These are phyloP conservation scores for Hypoxylon sp. DNA, from an alignment of 2,329 filamentous ascomycete species.

Conservation along the genomic window DNA sequence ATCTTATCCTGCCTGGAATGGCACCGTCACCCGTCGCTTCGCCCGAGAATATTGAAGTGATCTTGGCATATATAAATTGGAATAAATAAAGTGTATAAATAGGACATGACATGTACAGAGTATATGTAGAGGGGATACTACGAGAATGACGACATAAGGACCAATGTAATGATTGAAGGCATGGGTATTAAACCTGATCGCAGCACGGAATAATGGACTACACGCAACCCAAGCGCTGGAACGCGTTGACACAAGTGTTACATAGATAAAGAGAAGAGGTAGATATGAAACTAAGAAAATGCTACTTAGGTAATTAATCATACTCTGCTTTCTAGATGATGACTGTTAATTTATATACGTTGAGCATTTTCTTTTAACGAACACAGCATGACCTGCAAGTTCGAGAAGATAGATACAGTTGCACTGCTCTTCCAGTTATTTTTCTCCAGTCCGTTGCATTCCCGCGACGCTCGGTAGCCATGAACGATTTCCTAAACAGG, in stretches of 20 bases:
- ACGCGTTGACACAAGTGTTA: conserved; percentile 37
- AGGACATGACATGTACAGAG: conserved; percentile 9
- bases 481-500: conserved; percentile 34
- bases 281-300: conserved; percentile 20
- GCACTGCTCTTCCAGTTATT: neutral
- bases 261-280: conserved; percentile 11
- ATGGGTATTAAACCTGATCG: conserved; percentile 1
- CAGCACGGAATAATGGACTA: conserved; percentile 30
- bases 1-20: conserved; percentile 62
- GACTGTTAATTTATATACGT: neutral
- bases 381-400: neutral
- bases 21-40: conserved; percentile 52
- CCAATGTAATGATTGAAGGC: conserved; percentile 45
- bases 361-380: neutral
- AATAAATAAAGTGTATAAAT: conserved; percentile 6
- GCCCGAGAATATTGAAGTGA: conserved; percentile 25
- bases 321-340: neutral
- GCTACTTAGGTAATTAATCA: neutral
- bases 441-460: neutral
- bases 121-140: conserved; percentile 10
- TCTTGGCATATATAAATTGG: neutral
- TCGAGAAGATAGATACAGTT: neutral
- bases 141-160: conserved; percentile 15
- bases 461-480: neutral
- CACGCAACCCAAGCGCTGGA: conserved; percentile 52